Evolutionary conservation across 129 eudicot species (phyloP), one percentile per base, ranked within the genome.

Genomic region (Flaveria sonorensis): DNA sequence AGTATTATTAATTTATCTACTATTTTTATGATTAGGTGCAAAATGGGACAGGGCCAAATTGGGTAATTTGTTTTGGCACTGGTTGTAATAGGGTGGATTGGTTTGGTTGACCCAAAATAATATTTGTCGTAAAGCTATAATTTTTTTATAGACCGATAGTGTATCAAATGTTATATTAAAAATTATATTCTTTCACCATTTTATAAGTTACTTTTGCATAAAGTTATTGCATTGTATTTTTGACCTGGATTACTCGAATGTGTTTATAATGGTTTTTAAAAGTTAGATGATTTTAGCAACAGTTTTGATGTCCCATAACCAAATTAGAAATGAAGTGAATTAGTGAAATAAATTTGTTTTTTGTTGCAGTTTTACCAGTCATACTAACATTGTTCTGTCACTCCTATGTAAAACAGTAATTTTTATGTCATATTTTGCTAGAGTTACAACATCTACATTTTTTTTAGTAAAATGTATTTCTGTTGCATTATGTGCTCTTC

Each of bases 1-100:
- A 16, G 94, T 36, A 32, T 64, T 70, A 74, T 77, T 50, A 39
- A 12, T 8, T 36, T 4, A 4, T 56, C 30, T 7, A 14, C 19
- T 42, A 9, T 19, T 13, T 26, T 23, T 80, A 4, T 79, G 11
- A 40, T 16, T 66, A 19, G 26, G 47, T 53, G 68, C 24, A 10
- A 45, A 60, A 72, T 32, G 51, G 24, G 56, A 19, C 23, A 24
- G 18, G 47, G 47, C 5, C 47, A 65, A 32, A 65, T 20, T 50
- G 73, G 57, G 72, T 21, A 42, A 21, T 45, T 45, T 23, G 0
- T 40, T 40, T 67, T 18, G 13, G 21, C 32, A 23, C 5, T 3
- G 4, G 21, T 40, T 39, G 71, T 10, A 39, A n/a, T 18, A 42
- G 71, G 70, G 23, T 32, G 24, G 23, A 6, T 30, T 1, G 23